Evolutionary conservation across 345 rosid genomes (phyloP).

Genomic region (Citrus cavaleriei): DNA sequence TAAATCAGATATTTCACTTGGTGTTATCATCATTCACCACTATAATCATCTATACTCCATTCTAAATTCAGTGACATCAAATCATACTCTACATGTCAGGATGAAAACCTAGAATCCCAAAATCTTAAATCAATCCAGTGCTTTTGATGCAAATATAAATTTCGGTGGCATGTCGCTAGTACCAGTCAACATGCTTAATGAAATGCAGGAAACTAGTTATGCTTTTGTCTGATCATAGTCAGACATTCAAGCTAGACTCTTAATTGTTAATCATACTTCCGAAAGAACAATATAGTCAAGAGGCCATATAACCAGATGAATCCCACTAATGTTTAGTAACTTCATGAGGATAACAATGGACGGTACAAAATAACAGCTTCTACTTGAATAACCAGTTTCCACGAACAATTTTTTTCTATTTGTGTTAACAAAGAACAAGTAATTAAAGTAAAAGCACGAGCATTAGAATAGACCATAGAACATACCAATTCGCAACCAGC

Average conservation of each 20-base stretch:
- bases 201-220: neutral
- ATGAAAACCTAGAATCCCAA: neutral
- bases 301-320: neutral
- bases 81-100: neutral
- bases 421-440: neutral
- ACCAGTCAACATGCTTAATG: no score
- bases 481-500: slow-evolving; percentile 93
- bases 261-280: neutral
- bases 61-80: neutral
- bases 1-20: neutral
- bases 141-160: no score
- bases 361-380: slow-evolving; percentile 20
- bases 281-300: neutral
- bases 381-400: neutral
- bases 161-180: neutral
- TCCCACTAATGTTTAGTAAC: neutral
- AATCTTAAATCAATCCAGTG: neutral
- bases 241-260: neutral
- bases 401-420: neutral
- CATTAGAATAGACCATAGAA: neutral
- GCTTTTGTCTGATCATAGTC: neutral
- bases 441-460: neutral
- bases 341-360: neutral
- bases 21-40: neutral
- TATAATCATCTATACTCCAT: neutral